Base-by-base conservation (phyloP, 495 filamentous ascomycete species). In the Aspergillus coremiiformis region DNA sequence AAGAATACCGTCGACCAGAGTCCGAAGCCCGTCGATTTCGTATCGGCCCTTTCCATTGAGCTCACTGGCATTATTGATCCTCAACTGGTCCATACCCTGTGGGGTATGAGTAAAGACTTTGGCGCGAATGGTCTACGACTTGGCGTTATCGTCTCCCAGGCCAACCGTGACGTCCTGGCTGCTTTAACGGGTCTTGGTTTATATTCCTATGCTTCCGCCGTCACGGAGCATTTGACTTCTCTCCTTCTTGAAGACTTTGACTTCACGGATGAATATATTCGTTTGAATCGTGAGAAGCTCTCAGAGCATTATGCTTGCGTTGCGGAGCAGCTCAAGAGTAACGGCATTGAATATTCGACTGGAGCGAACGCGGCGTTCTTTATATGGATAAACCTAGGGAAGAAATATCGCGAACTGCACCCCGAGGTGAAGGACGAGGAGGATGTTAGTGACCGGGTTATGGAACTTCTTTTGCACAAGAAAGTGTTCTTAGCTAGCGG, bases 51-150 rank as follows among this genome's bases (percentile, higher is more conserved):
- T 0, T 73, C 79, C 0, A 68, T 84, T 35, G 67, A 81, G 43
- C 54, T 60, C 1, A 55, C 53, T 0, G 70, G 68, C 0, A 66
- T 80, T 17, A 82, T 85, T 10, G 69, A 80, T 47, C 66, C 74
- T 0, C 21, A 55, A 0, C 63, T 70, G 4, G 64, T 87, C 0
- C 84, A 87, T 63, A 72, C 80, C 2, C 62, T 84, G 0, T 86
- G 79, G 59, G 82, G 83, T 0, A 72, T 82, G 68, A 73, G 69
- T 29, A 84, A 85, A 59, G 82, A 86, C 55, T 83, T 83, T 51
- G 76, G 72, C 0, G 71, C 75, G 0, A 74, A 71, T 39, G 82
- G 83, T 0, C 62, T 84, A 17, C 70, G 82, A 4, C 51, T 85
- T 0, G 81, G 80, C 0, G 72, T 64, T 41, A 58, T 84, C 6